Conservation (phyloP, 345 rosid genomes). For the Melaleuca alternifolia region DNA sequence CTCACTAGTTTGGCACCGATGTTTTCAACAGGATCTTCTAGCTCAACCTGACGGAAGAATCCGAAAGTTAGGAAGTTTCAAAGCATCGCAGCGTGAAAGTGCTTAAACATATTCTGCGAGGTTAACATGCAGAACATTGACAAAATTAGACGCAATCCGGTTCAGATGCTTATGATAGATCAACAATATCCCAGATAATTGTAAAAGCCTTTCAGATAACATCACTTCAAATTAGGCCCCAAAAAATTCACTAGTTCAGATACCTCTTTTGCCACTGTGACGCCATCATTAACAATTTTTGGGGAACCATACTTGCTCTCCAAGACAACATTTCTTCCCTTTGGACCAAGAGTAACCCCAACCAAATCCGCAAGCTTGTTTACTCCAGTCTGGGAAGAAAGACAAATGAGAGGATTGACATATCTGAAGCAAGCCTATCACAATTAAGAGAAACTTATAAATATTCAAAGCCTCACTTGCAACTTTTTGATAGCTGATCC, state of each 20-base stretch:
- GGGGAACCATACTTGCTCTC: constrained; percentile 99
- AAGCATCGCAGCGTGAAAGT: neutral
- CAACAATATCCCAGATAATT: neutral
- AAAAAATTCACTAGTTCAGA: neutral
- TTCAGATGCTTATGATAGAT: neutral
- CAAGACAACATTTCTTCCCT: constrained; percentile 93
- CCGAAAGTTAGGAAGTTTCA: neutral
- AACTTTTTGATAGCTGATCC: constrained; percentile 81
- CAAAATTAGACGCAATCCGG: neutral
- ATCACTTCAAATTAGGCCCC: neutral
- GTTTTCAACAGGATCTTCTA: constrained; percentile 98
- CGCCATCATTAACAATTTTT: constrained; percentile 94
- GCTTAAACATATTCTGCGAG: neutral
- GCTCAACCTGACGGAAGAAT: constrained; percentile 54
- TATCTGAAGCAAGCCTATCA: neutral
- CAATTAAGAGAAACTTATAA: neutral
- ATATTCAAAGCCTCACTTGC: constrained; percentile 46
- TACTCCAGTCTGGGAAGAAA: constrained; percentile 60
- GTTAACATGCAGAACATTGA: neutral
- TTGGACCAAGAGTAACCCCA: constrained; percentile 96
- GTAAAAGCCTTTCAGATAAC: neutral
- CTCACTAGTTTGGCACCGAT: constrained; percentile 96
- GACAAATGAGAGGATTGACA: neutral
- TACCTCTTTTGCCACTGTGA: constrained; percentile 97
- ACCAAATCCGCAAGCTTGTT: constrained; percentile 98